Conservation (phyloP, 2,329 filamentous ascomycete genomes). For the Myrmaecium sp. region DNA sequence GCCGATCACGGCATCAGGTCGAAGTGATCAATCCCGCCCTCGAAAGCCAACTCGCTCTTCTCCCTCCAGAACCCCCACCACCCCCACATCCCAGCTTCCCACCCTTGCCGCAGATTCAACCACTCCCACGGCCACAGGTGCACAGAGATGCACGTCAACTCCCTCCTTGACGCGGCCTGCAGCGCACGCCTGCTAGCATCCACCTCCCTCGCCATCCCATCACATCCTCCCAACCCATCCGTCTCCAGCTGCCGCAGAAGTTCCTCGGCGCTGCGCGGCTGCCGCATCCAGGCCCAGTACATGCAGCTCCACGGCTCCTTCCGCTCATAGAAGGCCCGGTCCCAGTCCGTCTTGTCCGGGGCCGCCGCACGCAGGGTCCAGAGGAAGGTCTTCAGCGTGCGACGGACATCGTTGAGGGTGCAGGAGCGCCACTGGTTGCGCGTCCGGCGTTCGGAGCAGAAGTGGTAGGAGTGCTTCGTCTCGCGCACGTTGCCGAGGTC, state of each 20-base stretch:
- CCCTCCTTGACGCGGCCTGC: conserved; percentile 1
- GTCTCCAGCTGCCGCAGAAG: conserved; percentile 1
- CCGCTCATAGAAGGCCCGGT: conserved; percentile 10
- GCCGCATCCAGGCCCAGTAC: conserved; percentile 11
- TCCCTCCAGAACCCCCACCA: too few relatives aligned
- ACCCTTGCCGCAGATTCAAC: too few relatives aligned
- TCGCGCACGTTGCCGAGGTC: conserved; percentile 20
- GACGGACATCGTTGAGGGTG: conserved; percentile 14
- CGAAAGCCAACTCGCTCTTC: too few relatives aligned
- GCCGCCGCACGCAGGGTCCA: conserved; percentile 7
- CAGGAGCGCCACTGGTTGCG: conserved; percentile 12
- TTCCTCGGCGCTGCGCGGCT: background rate
- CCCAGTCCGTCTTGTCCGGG: conserved; percentile 7
- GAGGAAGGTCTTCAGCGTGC: conserved; percentile 15
- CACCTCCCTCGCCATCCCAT: background rate
- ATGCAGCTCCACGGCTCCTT: conserved; percentile 10
- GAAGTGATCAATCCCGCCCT: too few relatives aligned
- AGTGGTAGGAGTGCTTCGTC: conserved; percentile 13
- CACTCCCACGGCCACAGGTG: too few relatives aligned
- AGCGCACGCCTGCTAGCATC: background rate
- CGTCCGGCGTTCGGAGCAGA: conserved; percentile 10
- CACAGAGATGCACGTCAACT: conserved; percentile 4
- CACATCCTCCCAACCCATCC: background rate
- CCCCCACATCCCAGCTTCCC: too few relatives aligned
- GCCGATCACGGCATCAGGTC: too few relatives aligned